Evolutionary conservation across 805 yeast species (phyloP).

Genomic region (Lachancea kluyveri): DNA sequence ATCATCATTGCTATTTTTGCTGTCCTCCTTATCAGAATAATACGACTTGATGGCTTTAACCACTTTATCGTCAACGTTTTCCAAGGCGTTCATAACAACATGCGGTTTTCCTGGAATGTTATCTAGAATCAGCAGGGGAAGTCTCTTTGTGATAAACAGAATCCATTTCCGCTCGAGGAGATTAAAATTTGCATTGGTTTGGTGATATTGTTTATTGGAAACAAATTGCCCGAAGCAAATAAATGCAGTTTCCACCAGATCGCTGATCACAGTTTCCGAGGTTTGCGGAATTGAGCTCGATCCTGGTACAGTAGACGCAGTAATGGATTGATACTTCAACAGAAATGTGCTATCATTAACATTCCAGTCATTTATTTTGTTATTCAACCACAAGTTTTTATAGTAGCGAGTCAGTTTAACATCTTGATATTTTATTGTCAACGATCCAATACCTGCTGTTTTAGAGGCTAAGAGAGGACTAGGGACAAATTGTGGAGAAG

Average conservation of each 20-base stretch:
- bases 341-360: conserved; percentile 28
- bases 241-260: conserved; percentile 32
- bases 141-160: conserved; percentile 38
- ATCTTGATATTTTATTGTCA: conserved; percentile 20
- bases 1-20: conserved; percentile 37
- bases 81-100: conserved; percentile 21
- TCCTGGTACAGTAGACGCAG: conserved; percentile 29
- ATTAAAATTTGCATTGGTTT: conserved; percentile 30
- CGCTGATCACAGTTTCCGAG: conserved; percentile 20
- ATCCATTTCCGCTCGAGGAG: conserved; percentile 38
- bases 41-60: conserved; percentile 29
- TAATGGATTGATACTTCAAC: conserved; percentile 26
- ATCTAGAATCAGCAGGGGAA: conserved; percentile 40
- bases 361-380: conserved; percentile 32
- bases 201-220: conserved; percentile 37
- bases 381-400: conserved; percentile 35
- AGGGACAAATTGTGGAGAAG: conserved; percentile 27
- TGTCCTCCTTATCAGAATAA: conserved; percentile 31
- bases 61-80: conserved; percentile 26
- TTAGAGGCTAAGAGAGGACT: conserved; percentile 22
- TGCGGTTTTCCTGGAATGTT: conserved; percentile 23
- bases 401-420: conserved; percentile 28
- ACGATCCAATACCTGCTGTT: conserved; percentile 6
- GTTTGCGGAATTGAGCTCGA: conserved; percentile 18
- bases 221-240: conserved; percentile 39